Percentiles rank a stretch among this genome's conserved stretches.
Evolutionary conservation across 2,329 filamentous ascomycete genomes (phyloP).

Genomic region (Fusarium sp.): DNA sequence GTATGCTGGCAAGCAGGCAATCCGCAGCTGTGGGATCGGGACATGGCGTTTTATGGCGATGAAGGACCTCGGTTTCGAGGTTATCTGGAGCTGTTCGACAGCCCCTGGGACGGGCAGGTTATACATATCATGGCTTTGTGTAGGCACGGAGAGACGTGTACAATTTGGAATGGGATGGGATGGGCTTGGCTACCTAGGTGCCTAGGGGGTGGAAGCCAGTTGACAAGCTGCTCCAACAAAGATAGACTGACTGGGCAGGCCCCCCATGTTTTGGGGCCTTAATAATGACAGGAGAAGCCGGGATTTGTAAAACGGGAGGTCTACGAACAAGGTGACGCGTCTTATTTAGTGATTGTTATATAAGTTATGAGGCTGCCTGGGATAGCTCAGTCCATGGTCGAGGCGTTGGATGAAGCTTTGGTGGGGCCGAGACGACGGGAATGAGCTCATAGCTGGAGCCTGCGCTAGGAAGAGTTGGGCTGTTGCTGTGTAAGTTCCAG

Average conservation of each 20-base stretch:
- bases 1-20: conserved; percentile 18
- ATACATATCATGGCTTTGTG: conserved; percentile 15
- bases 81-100: conserved; percentile 50
- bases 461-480: conserved; percentile 1
- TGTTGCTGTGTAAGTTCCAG: conserved; percentile 2
- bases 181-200: background rate
- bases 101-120: conserved; percentile 15
- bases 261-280: background rate
- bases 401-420: conserved; percentile 25
- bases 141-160: conserved; percentile 14
- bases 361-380: conserved; percentile 5
- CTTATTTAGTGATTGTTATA: background rate
- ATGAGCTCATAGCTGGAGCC: conserved; percentile 36
- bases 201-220: background rate
- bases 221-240: background rate
- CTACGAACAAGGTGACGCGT: background rate
- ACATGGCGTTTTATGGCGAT: conserved; percentile 52
- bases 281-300: background rate
- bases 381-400: background rate
- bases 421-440: conserved; percentile 31
- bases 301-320: background rate
- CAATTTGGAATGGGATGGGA: conserved; percentile 1
- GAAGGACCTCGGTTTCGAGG: conserved; percentile 46
- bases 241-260: background rate
- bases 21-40: conserved; percentile 32